Base-by-base conservation (phyloP, 345 rosid genomes). In the Citrus mangshanensis region DNA sequence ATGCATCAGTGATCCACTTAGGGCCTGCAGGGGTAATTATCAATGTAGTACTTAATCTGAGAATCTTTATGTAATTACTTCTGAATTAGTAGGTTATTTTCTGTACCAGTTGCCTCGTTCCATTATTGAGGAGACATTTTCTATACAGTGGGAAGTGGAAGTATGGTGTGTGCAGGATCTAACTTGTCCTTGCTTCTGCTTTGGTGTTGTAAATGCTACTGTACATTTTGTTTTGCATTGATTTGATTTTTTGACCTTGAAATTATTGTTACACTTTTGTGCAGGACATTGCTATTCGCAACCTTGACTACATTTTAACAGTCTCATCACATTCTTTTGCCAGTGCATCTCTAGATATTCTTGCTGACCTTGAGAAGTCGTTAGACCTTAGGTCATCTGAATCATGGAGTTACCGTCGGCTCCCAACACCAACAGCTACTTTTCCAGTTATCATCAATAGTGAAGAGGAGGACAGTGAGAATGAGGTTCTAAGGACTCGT, bases 341-440 rank as follows among this genome's bases (percentile, higher is more conserved):
- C 37, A 87, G 79, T 85, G 81, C 97, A 59, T 86, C 97, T 22
- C 86, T 84, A 27, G 98, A 93, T 81, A 82, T 94, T 82, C 86
- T 96, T 72, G 97, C 90, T 68, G 86, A 82, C 80, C 95, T 96
- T 49, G 99, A 96, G 89, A 92, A 88, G 82, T 76, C 82, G 49
- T 87, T 96, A 77, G 97, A 93, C 83, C 75, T 76, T 66, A 94
- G 93, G 83, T 94, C 99, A 82, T 90, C 98, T 10, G 98, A 94
- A 76, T 69, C 89, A 35, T 96, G 99, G 99, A 89, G 97, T 86
- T 89, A 83, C 42, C 87, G 97, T 34, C 89, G 94, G 76, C 95
- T 94, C 59, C 98, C 98, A 70, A 89, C 95, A 38, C 94, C 95
- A 25, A 92, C 98, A 0, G 98, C 99, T 37, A 86, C 91, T 65